Conservation (phyloP, 495 filamentous ascomycete genomes). For the Annulohypoxylon stygium region DNA sequence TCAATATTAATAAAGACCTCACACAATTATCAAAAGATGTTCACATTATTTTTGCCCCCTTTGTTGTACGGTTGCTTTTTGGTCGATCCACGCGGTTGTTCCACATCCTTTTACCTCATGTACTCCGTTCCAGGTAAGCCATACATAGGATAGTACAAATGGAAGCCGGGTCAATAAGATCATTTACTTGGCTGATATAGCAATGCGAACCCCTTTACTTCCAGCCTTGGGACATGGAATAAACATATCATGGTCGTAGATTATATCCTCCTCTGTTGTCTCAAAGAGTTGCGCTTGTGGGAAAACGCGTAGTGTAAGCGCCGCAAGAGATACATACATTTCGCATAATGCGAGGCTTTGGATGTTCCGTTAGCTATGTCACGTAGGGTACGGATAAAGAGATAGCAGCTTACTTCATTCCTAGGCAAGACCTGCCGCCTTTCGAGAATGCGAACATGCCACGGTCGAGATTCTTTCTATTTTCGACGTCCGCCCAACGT, state of each 20-base stretch:
- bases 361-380: not conserved
- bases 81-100: not conserved
- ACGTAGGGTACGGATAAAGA: not conserved
- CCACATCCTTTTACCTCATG: not conserved
- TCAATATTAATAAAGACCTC: not conserved
- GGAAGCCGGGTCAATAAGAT: not conserved
- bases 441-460: conserved; percentile 26
- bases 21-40: not conserved
- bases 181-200: not conserved
- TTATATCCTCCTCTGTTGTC: conserved; percentile 56
- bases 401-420: conserved; percentile 33
- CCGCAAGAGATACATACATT: conserved; percentile 50
- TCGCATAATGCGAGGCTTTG: conserved; percentile 54
- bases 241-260: conserved; percentile 55
- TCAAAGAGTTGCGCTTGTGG: conserved; percentile 54
- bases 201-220: conserved; percentile 54
- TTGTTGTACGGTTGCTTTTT: not conserved
- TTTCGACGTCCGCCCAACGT: conserved; percentile 20
- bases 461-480: conserved; percentile 13
- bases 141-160: not conserved
- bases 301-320: conserved; percentile 48
- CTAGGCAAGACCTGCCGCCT: conserved; percentile 28
- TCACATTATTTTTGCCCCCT: not conserved
- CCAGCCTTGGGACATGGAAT: conserved; percentile 52
- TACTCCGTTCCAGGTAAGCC: not conserved